These are phyloP conservation scores for Coemansia sp. DNA, from an alignment of 192 early-diverging fungal species.

Conservation along the genomic window DNA sequence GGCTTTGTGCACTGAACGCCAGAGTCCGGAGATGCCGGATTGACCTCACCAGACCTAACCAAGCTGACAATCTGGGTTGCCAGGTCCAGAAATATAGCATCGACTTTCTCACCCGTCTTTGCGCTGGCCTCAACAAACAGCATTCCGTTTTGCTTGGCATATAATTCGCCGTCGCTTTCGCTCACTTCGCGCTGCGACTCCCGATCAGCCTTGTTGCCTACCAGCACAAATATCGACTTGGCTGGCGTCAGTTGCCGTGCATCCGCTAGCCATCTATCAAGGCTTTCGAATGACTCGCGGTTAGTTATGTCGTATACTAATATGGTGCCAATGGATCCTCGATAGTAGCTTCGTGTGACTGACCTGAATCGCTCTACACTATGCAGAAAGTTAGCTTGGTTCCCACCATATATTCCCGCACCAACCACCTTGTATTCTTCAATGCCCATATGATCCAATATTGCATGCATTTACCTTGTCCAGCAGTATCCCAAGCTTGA, in stretches of 20 bases:
- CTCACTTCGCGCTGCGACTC: constrained; percentile 48
- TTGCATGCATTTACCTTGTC: constrained; percentile 52
- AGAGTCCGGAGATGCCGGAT: constrained; percentile 30
- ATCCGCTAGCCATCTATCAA: constrained; percentile 68
- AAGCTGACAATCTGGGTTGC: constrained; percentile 21
- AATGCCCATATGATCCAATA: background rate
- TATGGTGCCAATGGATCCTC: constrained; percentile 74
- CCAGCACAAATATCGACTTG: constrained; percentile 65
- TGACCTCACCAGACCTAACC: constrained; percentile 33
- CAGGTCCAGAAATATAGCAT: constrained; percentile 42
- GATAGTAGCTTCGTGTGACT: constrained; percentile 75
- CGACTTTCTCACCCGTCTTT: constrained; percentile 62
- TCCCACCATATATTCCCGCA: constrained; percentile 4
- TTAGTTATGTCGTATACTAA: constrained; percentile 80
- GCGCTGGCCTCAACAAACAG: constrained; percentile 64
- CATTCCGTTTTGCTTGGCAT: constrained; percentile 57
- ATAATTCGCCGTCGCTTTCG: constrained; percentile 53
- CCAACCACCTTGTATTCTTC: background rate
- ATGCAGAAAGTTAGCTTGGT: background rate
- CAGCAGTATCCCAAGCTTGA: constrained; percentile 77
- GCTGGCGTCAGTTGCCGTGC: constrained; percentile 64
- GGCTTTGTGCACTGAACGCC: constrained; percentile 55
- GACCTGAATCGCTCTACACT: constrained; percentile 59
- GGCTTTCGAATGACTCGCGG: constrained; percentile 58
- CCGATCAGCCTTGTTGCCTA: constrained; percentile 67